Conservation (phyloP, 805 yeast species). For the Starmerella vaccinii region DNA sequence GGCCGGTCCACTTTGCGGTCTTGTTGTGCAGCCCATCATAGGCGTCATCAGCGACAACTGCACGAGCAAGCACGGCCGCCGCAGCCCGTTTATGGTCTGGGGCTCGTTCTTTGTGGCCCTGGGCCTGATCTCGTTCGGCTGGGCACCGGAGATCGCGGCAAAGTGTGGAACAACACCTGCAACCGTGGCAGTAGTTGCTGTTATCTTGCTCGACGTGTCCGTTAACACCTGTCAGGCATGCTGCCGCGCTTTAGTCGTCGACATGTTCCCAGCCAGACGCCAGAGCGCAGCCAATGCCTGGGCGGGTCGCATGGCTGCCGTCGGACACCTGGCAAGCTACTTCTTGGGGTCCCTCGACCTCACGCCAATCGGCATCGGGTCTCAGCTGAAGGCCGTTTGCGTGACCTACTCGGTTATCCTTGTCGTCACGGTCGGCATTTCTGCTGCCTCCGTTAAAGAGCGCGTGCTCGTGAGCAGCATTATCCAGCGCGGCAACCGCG, state of each 20-base stretch:
- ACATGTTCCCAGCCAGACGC: constrained; percentile 46
- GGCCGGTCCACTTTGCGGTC: constrained; percentile 57
- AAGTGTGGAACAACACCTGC: constrained; percentile 32
- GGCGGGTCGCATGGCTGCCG: constrained; percentile 57
- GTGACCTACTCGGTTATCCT: constrained; percentile 37
- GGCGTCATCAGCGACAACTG: constrained; percentile 46
- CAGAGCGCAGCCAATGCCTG: constrained; percentile 54
- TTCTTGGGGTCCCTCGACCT: constrained; percentile 43
- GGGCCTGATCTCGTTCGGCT: constrained; percentile 36
- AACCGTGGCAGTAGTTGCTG: constrained; percentile 33
- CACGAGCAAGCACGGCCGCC: constrained; percentile 36
- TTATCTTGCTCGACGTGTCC: constrained; percentile 47
- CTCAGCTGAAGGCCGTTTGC: constrained; percentile 45
- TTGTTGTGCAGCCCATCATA: constrained; percentile 53
- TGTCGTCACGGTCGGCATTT: constrained; percentile 33
- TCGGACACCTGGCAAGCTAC: constrained; percentile 50
- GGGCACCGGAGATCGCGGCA: constrained; percentile 36
- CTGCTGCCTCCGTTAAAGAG: constrained; percentile 39
- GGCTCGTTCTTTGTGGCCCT: constrained; percentile 42
- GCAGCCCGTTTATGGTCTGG: constrained; percentile 49
- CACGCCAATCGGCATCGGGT: constrained; percentile 36
- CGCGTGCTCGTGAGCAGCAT: constrained; percentile 39
- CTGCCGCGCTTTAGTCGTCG: constrained; percentile 51
- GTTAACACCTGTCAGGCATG: constrained; percentile 52
- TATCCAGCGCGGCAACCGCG: constrained; percentile 23